Evolutionary conservation across 495 filamentous ascomycete genomes (phyloP).

Genomic region (Choiromyces venosus): DNA sequence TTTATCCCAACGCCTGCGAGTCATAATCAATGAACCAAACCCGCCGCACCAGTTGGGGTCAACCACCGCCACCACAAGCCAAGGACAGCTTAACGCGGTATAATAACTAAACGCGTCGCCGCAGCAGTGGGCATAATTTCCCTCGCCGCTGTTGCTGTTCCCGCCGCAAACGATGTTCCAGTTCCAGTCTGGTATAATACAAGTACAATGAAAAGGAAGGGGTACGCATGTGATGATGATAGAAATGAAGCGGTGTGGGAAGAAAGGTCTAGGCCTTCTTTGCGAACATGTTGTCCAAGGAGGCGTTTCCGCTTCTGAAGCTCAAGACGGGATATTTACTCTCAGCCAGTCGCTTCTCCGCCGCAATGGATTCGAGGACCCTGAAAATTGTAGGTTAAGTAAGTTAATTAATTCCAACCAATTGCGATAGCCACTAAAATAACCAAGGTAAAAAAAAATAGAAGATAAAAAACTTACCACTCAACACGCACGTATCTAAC

Average conservation of each 20-base stretch:
- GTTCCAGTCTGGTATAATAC: background rate
- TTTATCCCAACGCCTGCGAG: background rate
- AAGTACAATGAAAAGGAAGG: background rate
- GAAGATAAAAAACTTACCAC: conserved; percentile 56
- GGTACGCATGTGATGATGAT: background rate
- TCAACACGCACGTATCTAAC: conserved; percentile 80
- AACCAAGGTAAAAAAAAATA: background rate
- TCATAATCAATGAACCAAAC: background rate
- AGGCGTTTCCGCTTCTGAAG: conserved; percentile 40
- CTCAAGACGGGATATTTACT: conserved; percentile 59
- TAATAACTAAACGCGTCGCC: background rate
- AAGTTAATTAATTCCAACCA: conserved; percentile 4
- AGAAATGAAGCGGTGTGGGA: background rate
- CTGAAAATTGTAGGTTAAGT: conserved; percentile 43
- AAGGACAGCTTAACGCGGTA: background rate
- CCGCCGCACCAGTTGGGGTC: background rate
- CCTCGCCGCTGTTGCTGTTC: background rate
- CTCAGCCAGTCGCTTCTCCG: conserved; percentile 68
- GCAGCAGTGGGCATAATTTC: background rate
- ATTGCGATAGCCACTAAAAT: background rate
- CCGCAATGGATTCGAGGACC: conserved; percentile 73
- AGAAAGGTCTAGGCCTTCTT: background rate
- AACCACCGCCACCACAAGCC: background rate
- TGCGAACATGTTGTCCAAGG: background rate
- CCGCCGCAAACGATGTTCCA: background rate